Conservation (phyloP, 176 grass and related monocot species). For the Eleusine coracana region DNA sequence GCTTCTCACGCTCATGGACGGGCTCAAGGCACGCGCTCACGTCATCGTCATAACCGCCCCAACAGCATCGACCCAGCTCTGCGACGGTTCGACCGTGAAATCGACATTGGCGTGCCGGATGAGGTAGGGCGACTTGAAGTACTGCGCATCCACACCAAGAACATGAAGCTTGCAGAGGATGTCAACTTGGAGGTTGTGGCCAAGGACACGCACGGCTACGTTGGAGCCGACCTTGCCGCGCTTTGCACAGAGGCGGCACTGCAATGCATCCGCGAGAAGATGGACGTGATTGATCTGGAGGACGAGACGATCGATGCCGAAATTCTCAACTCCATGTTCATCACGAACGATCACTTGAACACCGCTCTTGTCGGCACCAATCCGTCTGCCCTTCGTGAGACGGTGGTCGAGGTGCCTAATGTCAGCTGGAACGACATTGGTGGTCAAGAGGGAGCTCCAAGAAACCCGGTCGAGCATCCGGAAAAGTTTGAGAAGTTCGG, state of each 20-base stretch:
- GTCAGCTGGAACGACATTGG: constrained; percentile 64
- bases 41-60: constrained; percentile 72
- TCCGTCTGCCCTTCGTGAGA: constrained; percentile 70
- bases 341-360: constrained; percentile 70
- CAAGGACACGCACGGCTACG: constrained; percentile 64
- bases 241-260: constrained; percentile 68
- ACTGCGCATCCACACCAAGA: constrained; percentile 57
- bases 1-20: constrained; percentile 65
- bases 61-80: constrained; percentile 75
- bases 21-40: constrained; percentile 54
- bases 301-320: constrained; percentile 62
- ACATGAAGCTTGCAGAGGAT: constrained; percentile 49
- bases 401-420: constrained; percentile 68
- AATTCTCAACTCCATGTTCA: constrained; percentile 61
- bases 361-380: constrained; percentile 57
- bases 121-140: constrained; percentile 65
- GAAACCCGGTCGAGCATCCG: constrained; percentile 70
- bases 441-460: constrained; percentile 74
- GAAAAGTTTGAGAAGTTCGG: constrained; percentile 72
- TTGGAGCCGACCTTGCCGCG: constrained; percentile 59
- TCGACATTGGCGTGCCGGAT: constrained; percentile 67
- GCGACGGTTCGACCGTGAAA: constrained; percentile 61
- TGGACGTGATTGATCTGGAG: constrained; percentile 73
- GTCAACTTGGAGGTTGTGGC: constrained; percentile 57
- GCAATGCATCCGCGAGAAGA: constrained; percentile 76